phyloP scores from a whole-genome alignment of 495 filamentous ascomycete genomes.

The Jackrogersella multiformis region DNA sequence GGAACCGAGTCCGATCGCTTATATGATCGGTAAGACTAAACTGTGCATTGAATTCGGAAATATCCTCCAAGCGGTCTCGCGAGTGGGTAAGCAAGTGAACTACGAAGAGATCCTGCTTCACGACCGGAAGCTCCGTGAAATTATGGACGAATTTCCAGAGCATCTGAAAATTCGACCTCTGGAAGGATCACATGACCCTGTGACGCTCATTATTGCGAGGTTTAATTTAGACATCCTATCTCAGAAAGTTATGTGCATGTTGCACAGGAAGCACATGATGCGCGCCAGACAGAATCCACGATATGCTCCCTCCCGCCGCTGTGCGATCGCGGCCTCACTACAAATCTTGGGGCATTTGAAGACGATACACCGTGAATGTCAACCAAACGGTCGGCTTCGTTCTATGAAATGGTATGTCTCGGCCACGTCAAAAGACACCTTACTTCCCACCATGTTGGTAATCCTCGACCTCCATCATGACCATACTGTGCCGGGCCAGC shows the following conservation, averaged over 20 bases:
- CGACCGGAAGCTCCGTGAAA: constrained; percentile 75
- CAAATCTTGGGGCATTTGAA: constrained; percentile 77
- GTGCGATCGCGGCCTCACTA: constrained; percentile 82
- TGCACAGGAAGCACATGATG: constrained; percentile 85
- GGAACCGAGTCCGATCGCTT: constrained; percentile 87
- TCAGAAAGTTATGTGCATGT: constrained; percentile 81
- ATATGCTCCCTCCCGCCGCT: constrained; percentile 81
- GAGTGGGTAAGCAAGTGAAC: constrained; percentile 59
- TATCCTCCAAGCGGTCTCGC: constrained; percentile 61
- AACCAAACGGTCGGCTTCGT: constrained; percentile 75
- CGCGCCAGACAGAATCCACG: constrained; percentile 74
- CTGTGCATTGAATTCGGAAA: constrained; percentile 66
- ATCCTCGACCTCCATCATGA: constrained; percentile 76
- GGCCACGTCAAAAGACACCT: constrained; percentile 80
- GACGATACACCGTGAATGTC: constrained; percentile 78
- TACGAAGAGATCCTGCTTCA: constrained; percentile 86
- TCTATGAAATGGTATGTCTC: constrained; percentile 79
- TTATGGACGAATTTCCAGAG: constrained; percentile 71
- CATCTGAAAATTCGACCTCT: constrained; percentile 75
- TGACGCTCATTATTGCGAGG: constrained; percentile 81
- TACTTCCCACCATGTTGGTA: constrained; percentile 90
- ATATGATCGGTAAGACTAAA: constrained; percentile 83
- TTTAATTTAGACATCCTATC: constrained; percentile 83
- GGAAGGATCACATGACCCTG: constrained; percentile 76
- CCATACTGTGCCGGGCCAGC: constrained; percentile 47